Base-by-base conservation (phyloP, 2,329 filamentous ascomycete species). In the Stagonosporopsis chrysanthemi region DNA sequence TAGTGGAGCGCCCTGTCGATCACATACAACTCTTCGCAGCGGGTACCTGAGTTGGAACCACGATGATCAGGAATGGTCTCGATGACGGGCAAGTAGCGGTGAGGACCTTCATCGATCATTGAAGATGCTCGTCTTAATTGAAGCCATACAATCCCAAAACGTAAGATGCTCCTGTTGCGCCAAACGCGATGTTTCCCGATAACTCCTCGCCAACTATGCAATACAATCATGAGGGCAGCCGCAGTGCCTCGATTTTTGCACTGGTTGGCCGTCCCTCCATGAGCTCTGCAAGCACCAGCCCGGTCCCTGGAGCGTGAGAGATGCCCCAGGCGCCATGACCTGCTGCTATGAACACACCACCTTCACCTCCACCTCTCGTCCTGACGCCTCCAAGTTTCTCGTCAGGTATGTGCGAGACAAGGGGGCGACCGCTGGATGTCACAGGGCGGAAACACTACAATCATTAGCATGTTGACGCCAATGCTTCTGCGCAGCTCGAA, bases 261-360 rank as follows among this genome's bases (percentile, higher is more conserved):
- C 84, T 88, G 47, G 83, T 75, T 58, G 76, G 72, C 58, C 80
- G 77, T 2, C 86, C 87, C 65, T 85, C 81, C 39, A 91, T 81
- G 82, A 92, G 81, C 76, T 92, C 89, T 11, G 88, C 83, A 77
- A 92, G 78, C 6, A 91, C 85, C 63, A 84, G 83, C 0, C 90
- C 90, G 0, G 89, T 92, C 1, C 89, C 90, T 28, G 91, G 75
- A 15, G 72, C 73, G 52, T 78, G 77, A 33, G 77, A 77, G 17
- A 81, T 76, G 31, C 90, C 90, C 90, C 90, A 93, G 0, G 90
- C 88, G 0, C 90, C 90, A 78, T 93, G 90, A 0, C 90, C 90
- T 4, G 87, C 81, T 1, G 88, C 86, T 35, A 92, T 73, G 70
- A 85, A 93, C 0, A 94, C 87, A 4, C 90, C 89, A 2, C 88